Evolutionary conservation across 768 basidiomycete species (phyloP).

Genomic region (Lentinula boryana): DNA sequence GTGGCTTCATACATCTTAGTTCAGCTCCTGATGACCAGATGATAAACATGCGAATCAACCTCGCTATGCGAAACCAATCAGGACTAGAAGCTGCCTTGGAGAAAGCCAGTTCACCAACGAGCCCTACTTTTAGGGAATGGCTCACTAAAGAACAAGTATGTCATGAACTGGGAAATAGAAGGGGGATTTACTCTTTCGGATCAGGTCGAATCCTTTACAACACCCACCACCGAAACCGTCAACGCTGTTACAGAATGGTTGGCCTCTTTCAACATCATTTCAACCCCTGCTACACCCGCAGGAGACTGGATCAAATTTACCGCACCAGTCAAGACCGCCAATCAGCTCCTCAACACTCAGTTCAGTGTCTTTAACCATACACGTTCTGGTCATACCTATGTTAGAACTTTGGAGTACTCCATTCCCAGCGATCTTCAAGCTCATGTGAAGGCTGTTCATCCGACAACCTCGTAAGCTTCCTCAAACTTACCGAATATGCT

Average conservation of each 20-base stretch:
- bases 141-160: conserved; percentile 25
- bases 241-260: conserved; percentile 36
- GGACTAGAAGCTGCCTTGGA: not conserved
- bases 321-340: conserved; percentile 26
- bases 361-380: conserved; percentile 30
- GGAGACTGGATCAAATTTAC: conserved; percentile 28
- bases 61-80: not conserved
- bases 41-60: not conserved
- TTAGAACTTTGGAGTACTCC: conserved; percentile 30
- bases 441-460: conserved; percentile 28
- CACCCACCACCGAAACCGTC: conserved; percentile 8
- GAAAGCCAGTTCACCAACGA: conserved; percentile 14
- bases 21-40: not conserved
- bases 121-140: conserved; percentile 21
- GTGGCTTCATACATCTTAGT: not conserved
- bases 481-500: not conserved
- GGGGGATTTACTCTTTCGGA: not conserved
- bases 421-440: conserved; percentile 23
- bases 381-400: conserved; percentile 16
- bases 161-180: not conserved
- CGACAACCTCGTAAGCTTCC: conserved; percentile 22
- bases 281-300: conserved; percentile 11
- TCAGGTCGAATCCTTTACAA: conserved; percentile 13
- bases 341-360: conserved; percentile 25
- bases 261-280: conserved; percentile 13